A percentile compares a stretch with the other conserved stretches of the same genome.
Evolutionary conservation across 140 eudicot genomes (phyloP).

Genomic region (Flaveria floridana): DNA sequence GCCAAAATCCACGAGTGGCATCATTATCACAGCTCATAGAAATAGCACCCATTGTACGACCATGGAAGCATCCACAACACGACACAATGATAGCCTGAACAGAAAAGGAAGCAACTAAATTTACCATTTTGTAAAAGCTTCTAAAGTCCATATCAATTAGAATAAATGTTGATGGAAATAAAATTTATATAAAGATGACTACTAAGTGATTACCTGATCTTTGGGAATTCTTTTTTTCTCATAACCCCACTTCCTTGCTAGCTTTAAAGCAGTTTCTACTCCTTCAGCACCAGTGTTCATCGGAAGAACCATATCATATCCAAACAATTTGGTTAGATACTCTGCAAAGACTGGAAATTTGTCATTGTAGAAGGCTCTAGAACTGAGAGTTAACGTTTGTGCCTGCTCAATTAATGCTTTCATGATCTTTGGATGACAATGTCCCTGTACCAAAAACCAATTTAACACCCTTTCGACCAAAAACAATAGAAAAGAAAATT

Average conservation of each 20-base stretch:
- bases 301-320: conserved; percentile 94
- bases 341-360: conserved; percentile 89
- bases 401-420: conserved; percentile 79
- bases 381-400: conserved; percentile 77
- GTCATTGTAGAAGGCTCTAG: conserved; percentile 96
- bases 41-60: conserved; percentile 88
- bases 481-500: neutral
- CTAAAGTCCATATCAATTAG: neutral
- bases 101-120: conserved; percentile 9
- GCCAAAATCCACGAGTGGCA: conserved; percentile 94
- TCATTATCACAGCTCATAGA: conserved; percentile 99
- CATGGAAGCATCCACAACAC: conserved; percentile 99
- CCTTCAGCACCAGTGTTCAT: conserved; percentile 99
- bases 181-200: neutral
- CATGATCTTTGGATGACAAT: conserved; percentile 95
- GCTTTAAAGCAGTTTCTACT: conserved; percentile 90
- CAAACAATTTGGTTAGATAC: conserved; percentile 70
- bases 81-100: conserved; percentile 91
- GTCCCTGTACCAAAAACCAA: conserved; percentile 60
- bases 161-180: neutral
- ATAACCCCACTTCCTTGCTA: conserved; percentile 94
- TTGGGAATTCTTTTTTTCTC: conserved; percentile 77
- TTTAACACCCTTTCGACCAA: neutral
- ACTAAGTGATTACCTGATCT: conserved; percentile 53
- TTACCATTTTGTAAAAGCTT: neutral